phyloP scores from a whole-genome alignment of 306 rosid species.

The Bauhinia variegata region DNA sequence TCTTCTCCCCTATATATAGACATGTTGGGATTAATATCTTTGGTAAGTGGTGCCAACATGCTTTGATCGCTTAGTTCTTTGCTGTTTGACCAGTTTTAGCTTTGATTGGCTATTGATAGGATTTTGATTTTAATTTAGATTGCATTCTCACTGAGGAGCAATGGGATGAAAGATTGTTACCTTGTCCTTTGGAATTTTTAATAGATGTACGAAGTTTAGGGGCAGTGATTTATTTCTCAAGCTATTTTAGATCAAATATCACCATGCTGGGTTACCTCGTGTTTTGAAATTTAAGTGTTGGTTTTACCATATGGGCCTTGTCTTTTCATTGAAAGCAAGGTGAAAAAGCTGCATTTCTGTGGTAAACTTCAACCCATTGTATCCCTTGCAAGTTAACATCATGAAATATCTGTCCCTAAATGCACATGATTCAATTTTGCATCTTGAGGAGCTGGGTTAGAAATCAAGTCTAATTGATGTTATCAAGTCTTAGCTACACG shows the following conservation, averaged over 20 bases:
- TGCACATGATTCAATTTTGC: too few species aligned
- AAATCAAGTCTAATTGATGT: neutral
- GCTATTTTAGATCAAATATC: too few species aligned
- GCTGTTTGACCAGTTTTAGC: slow-evolving; percentile 3
- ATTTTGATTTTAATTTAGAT: neutral
- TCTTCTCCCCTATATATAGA: slow-evolving; percentile 79
- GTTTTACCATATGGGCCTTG: too few species aligned
- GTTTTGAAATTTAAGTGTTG: too few species aligned
- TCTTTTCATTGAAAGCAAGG: too few species aligned
- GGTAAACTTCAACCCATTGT: neutral
- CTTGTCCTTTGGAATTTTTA: too few species aligned
- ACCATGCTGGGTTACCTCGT: neutral
- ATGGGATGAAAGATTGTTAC: neutral
- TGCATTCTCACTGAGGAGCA: neutral
- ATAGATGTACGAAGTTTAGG: neutral
- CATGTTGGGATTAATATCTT: slow-evolving; percentile 83
- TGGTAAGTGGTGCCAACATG: too few species aligned
- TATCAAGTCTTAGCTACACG: neutral
- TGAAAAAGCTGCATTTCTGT: too few species aligned
- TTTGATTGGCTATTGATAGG: neutral
- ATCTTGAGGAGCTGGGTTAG: neutral
- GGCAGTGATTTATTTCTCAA: too few species aligned
- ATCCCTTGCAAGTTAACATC: neutral
- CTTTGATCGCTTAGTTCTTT: too few species aligned
- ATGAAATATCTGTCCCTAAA: neutral